phyloP scores from a whole-genome alignment of 768 basidiomycete genomes.

The Auriscalpium microsporum region DNA sequence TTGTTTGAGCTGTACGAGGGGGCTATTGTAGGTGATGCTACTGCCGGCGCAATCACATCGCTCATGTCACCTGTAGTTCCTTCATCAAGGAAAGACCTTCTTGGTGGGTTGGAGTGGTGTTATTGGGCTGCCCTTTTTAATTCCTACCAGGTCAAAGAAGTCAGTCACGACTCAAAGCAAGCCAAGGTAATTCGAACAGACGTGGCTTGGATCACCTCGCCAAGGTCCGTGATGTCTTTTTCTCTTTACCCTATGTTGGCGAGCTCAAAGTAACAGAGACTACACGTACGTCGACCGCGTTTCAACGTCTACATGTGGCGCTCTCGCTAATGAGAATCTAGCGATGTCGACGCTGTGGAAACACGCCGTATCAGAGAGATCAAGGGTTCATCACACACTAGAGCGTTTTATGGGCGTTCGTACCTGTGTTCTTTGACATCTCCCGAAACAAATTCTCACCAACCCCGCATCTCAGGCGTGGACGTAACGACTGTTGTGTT shows the following conservation, averaged over 20 bases:
- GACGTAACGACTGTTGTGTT: slow-evolving; percentile 64
- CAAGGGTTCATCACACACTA: slow-evolving; percentile 40
- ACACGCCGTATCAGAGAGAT: slow-evolving; percentile 68
- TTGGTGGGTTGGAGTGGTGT: slow-evolving; percentile 38
- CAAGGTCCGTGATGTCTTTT: slow-evolving; percentile 34
- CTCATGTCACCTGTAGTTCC: slow-evolving; percentile 42
- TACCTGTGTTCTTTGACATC: slow-evolving; percentile 11
- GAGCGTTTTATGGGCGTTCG: slow-evolving; percentile 68
- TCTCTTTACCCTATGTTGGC: neutral
- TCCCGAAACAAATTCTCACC: neutral
- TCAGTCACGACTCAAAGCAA: slow-evolving; percentile 69
- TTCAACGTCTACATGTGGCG: neutral
- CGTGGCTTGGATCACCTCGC: slow-evolving; percentile 77
- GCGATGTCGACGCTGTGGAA: slow-evolving; percentile 70
- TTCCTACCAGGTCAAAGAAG: slow-evolving; percentile 53
- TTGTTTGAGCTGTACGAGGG: slow-evolving; percentile 89
- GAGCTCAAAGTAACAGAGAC: slow-evolving; percentile 37
- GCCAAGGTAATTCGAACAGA: slow-evolving; percentile 67
- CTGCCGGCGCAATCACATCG: neutral
- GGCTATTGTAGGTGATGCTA: slow-evolving; percentile 48
- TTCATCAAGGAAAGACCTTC: slow-evolving; percentile 81
- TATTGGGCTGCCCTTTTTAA: neutral
- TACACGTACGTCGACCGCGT: slow-evolving; percentile 47
- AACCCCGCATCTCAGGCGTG: slow-evolving; percentile 34
- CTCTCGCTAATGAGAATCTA: slow-evolving; percentile 22